A percentile compares a stretch with the other conserved stretches of the same genome.
phyloP scores from a whole-genome alignment of 345 rosid species.

The Noccaea caerulescens region DNA sequence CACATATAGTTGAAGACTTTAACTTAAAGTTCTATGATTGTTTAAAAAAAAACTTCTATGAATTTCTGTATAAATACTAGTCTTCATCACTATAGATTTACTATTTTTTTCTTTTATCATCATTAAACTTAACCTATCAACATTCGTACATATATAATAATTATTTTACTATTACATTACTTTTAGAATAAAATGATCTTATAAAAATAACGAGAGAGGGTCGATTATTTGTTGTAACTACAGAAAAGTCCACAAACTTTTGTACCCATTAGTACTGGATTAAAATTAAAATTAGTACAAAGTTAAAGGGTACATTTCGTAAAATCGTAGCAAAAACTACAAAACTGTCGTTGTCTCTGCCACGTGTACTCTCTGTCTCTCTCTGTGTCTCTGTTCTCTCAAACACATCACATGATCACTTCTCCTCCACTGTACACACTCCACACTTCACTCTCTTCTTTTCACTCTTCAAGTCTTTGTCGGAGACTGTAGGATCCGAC shows the following conservation, averaged over 20 bases:
- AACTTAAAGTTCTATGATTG: too few relatives aligned
- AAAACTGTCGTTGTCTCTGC: slow-evolving; percentile 25
- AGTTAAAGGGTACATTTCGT: background rate
- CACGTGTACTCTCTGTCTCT: slow-evolving; percentile 18
- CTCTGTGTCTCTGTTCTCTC: background rate
- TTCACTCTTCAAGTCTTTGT: background rate
- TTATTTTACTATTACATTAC: background rate
- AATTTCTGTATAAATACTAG: too few relatives aligned
- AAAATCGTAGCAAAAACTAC: background rate
- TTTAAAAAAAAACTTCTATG: too few relatives aligned
- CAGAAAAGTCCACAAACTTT: too few relatives aligned
- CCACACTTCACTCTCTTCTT: background rate
- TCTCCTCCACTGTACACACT: background rate
- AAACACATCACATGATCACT: slow-evolving; percentile 33
- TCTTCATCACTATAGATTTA: background rate
- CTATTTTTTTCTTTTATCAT: background rate
- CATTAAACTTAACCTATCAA: background rate
- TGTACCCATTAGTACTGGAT: too few relatives aligned
- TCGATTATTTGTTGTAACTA: background rate
- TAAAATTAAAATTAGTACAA: background rate
- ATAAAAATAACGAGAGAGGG: background rate
- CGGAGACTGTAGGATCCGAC: slow-evolving; percentile 8
- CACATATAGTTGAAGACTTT: too few relatives aligned
- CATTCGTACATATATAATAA: background rate
- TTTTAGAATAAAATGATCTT: background rate